Percentiles rank a stretch among this genome's conserved stretches.
Conservation (phyloP, 1,139 yeast genomes). For the Sugiyamaella xylanicola region DNA sequence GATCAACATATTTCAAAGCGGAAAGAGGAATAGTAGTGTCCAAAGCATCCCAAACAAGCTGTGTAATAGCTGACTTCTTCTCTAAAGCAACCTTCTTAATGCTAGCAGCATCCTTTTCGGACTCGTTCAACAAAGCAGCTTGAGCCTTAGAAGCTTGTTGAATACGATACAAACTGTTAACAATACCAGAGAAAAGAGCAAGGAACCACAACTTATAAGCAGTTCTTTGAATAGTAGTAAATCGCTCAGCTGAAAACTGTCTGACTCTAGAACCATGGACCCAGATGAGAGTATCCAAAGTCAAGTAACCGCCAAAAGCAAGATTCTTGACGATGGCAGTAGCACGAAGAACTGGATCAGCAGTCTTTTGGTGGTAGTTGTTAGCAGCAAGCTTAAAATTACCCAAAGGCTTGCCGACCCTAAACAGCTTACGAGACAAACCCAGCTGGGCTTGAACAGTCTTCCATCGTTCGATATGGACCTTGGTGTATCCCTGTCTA, state of each 20-base stretch:
- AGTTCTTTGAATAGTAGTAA: slow-evolving; percentile 33
- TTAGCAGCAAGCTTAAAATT: slow-evolving; percentile 72
- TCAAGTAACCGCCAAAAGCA: slow-evolving; percentile 72
- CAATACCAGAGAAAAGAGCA: slow-evolving; percentile 65
- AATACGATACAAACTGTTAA: slow-evolving; percentile 56
- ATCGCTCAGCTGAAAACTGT: slow-evolving; percentile 37
- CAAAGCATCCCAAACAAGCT: slow-evolving; percentile 74
- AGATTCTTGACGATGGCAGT: slow-evolving; percentile 68
- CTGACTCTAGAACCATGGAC: slow-evolving; percentile 51
- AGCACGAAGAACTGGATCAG: slow-evolving; percentile 61
- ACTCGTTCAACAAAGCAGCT: slow-evolving; percentile 41
- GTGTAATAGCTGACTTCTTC: slow-evolving; percentile 55
- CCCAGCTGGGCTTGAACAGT: slow-evolving; percentile 61
- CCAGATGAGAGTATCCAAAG: slow-evolving; percentile 74
- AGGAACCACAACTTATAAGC: slow-evolving; percentile 73
- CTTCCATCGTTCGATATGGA: slow-evolving; percentile 54
- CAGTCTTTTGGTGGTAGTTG: slow-evolving; percentile 69
- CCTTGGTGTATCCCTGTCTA: slow-evolving; percentile 60
- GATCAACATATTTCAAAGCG: slow-evolving; percentile 59
- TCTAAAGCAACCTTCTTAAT: slow-evolving; percentile 44
- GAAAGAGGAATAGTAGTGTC: slow-evolving; percentile 79
- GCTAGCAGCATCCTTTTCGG: slow-evolving; percentile 46
- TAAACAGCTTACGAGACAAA: slow-evolving; percentile 77
- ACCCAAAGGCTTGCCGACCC: slow-evolving; percentile 80
- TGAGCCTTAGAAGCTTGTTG: slow-evolving; percentile 46